These are phyloP conservation scores for Jasminum sambac DNA, from an alignment of 257 asterid species.

Conservation along the genomic window DNA sequence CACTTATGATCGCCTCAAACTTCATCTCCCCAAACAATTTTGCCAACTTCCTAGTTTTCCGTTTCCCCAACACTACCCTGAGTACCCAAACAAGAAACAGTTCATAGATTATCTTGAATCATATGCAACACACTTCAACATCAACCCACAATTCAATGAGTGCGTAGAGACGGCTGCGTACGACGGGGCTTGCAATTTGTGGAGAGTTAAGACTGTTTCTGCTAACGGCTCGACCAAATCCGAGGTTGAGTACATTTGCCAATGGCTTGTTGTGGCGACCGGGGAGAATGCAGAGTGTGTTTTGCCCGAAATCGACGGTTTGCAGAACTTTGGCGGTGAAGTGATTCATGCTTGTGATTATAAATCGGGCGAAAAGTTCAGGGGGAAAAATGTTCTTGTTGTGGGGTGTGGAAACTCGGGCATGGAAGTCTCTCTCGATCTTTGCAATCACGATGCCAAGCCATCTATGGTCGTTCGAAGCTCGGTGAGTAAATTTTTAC, in stretches of 20 bases:
- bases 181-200: conserved; percentile 20
- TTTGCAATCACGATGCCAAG: conserved; percentile 33
- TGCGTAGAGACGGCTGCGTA: conserved; percentile 32
- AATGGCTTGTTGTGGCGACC: conserved; percentile 37
- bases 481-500: conserved; percentile 23
- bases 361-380: conserved; percentile 26
- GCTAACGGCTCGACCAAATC: neutral
- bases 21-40: conserved; percentile 41
- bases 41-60: conserved; percentile 38
- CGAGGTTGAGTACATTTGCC: conserved; percentile 29
- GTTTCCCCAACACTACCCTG: conserved; percentile 33
- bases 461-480: conserved; percentile 30
- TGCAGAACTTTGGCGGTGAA: conserved; percentile 28
- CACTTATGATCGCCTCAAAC: conserved; percentile 39
- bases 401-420: conserved; percentile 42
- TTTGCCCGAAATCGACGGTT: conserved; percentile 30
- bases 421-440: conserved; percentile 37
- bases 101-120: conserved; percentile 34
- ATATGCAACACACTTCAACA: conserved; percentile 27
- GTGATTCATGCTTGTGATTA: conserved; percentile 33
- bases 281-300: conserved; percentile 31
- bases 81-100: conserved; percentile 35
- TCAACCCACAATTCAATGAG: conserved; percentile 31
- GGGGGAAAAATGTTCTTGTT: conserved; percentile 31
- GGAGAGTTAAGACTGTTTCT: conserved; percentile 29